Evolutionary conservation across 108 stramenopile genomes (phyloP).

Genomic region (Parietichytrium sp.): DNA sequence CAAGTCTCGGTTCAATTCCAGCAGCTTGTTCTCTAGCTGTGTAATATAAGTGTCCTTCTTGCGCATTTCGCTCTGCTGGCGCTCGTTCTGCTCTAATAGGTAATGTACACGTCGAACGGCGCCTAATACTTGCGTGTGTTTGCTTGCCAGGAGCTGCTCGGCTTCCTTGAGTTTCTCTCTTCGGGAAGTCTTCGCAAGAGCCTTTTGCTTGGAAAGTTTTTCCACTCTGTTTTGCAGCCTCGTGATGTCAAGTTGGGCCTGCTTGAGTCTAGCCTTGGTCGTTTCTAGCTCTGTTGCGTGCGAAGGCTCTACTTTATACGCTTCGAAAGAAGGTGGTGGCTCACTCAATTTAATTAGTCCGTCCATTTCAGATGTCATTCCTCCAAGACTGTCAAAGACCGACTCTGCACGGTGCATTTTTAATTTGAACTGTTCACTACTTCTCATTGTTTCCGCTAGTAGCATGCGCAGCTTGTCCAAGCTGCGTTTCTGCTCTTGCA

Average conservation of each 20-base stretch:
- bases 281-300: conserved; percentile 34
- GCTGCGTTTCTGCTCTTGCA: not conserved
- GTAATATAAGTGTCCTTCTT: not conserved
- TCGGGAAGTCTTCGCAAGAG: not conserved
- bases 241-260: not conserved
- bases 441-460: not conserved
- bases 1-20: not conserved
- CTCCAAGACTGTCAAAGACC: not conserved
- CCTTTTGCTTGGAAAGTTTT: not conserved
- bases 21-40: not conserved
- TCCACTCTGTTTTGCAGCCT: not conserved
- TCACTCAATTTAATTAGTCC: not conserved
- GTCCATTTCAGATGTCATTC: not conserved
- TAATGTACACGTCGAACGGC: conserved; percentile 19
- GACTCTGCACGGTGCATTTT: not conserved
- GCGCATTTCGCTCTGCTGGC: not conserved
- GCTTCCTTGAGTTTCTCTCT: not conserved
- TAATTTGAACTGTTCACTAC: not conserved
- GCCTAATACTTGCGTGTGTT: conserved; percentile 8
- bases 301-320: conserved; percentile 24
- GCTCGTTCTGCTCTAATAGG: conserved; percentile 17
- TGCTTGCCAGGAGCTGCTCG: conserved; percentile 18
- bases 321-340: not conserved
- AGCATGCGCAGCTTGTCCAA: not conserved
- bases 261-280: not conserved